Conservation (phyloP, 2,329 filamentous ascomycete genomes). For the Cladobotryum protrusum region DNA sequence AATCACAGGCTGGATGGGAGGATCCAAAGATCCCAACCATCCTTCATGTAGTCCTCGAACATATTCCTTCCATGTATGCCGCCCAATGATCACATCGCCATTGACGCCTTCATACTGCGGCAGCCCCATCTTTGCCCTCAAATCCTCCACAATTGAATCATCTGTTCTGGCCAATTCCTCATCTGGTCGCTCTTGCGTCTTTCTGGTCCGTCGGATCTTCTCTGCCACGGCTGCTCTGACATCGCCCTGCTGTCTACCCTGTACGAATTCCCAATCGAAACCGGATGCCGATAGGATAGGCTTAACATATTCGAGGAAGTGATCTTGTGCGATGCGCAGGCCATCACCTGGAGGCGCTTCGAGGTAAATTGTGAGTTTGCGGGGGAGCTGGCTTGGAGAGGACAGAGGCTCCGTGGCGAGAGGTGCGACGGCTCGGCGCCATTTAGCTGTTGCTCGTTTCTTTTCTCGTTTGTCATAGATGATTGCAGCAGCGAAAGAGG, state of each 20-base stretch:
- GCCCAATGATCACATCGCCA: slow-evolving; percentile 83
- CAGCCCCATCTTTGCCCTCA: slow-evolving; percentile 61
- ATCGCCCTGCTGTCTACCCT: slow-evolving; percentile 89
- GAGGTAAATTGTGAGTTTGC: slow-evolving; percentile 80
- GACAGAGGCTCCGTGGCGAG: slow-evolving; percentile 71
- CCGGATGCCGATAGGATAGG: slow-evolving; percentile 84
- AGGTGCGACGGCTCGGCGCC: slow-evolving; percentile 78
- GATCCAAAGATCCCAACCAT: slow-evolving; percentile 80
- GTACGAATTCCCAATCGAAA: slow-evolving; percentile 92
- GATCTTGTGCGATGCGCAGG: slow-evolving; percentile 77
- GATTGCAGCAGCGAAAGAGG: slow-evolving; percentile 70
- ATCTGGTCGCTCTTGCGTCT: slow-evolving; percentile 48
- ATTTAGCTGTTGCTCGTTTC: slow-evolving; percentile 76
- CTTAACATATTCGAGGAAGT: slow-evolving; percentile 95
- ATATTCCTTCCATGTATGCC: slow-evolving; percentile 97
- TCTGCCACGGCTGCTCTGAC: slow-evolving; percentile 81
- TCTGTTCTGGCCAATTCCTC: slow-evolving; percentile 41
- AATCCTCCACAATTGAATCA: slow-evolving; percentile 53
- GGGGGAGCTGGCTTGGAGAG: slow-evolving; percentile 62
- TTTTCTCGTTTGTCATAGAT: slow-evolving; percentile 92
- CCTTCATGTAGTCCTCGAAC: slow-evolving; percentile 89
- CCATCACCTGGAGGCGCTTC: slow-evolving; percentile 83
- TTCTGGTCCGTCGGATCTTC: slow-evolving; percentile 67
- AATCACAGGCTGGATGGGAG: slow-evolving; percentile 39
- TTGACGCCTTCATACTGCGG: slow-evolving; percentile 64